These are phyloP conservation scores for Amaranthus hypochondriacus DNA, from an alignment of 148 eudicot species.

Conservation along the genomic window DNA sequence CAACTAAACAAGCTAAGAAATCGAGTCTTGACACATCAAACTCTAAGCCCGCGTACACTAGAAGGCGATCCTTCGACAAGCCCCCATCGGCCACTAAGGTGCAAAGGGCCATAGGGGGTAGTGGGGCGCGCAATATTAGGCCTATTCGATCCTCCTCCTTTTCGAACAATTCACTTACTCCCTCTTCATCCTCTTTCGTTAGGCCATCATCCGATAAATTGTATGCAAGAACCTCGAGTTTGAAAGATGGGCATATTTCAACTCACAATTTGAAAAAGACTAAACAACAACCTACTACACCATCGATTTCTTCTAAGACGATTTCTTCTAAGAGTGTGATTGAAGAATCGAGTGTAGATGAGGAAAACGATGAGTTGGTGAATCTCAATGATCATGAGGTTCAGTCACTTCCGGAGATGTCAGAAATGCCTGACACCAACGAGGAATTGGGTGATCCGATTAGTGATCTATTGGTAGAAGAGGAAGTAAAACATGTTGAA, in stretches of 20 bases:
- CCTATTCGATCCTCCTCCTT: constrained; percentile 31
- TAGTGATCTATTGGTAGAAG: constrained; percentile 7
- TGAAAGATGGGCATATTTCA: constrained; percentile 10
- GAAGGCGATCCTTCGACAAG: constrained; percentile 48
- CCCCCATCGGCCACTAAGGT: constrained; percentile 31
- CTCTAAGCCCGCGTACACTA: constrained; percentile 20
- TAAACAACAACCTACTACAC: not conserved
- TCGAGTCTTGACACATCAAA: constrained; percentile 9
- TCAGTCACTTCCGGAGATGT: constrained; percentile 40
- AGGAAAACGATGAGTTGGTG: constrained; percentile 28
- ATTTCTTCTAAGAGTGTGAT: constrained; percentile 32
- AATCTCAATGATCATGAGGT: constrained; percentile 23
- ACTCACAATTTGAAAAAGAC: constrained; percentile 19
- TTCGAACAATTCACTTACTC: constrained; percentile 3
- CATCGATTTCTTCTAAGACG: constrained; percentile 11
- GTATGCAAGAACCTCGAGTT: constrained; percentile 19
- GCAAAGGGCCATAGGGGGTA: constrained; percentile 20
- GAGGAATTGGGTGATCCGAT: constrained; percentile 36
- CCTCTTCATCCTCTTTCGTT: constrained; percentile 10
- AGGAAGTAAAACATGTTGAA: constrained; percentile 5
- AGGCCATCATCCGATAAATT: constrained; percentile 11
- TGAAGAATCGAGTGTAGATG: constrained; percentile 28
- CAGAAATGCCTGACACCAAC: constrained; percentile 39
- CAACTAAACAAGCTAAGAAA: constrained; percentile 24
- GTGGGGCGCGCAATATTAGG: constrained; percentile 2